These are phyloP conservation scores for Hypoxylon crocopeplum DNA, from an alignment of 495 filamentous ascomycete species.

Conservation along the genomic window DNA sequence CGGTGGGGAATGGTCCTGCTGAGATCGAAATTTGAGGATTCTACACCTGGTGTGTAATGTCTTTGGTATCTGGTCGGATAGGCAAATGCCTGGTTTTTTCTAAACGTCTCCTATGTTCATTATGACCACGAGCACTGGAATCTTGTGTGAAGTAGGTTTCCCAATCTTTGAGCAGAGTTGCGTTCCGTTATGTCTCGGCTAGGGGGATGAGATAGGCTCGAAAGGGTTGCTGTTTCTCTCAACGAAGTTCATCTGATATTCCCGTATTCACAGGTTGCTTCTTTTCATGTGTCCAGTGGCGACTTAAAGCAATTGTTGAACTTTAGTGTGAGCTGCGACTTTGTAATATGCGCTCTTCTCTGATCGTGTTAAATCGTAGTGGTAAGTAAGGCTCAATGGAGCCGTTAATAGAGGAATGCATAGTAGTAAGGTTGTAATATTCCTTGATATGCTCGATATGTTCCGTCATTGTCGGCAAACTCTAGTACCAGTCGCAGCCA, in stretches of 20 bases:
- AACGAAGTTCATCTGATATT: slow-evolving; percentile 2
- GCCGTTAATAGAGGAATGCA: no score
- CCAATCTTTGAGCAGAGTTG: background rate
- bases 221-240: background rate
- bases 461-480: no score
- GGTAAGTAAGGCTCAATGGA: no score
- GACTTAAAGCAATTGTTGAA: no score
- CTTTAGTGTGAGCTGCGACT: no score
- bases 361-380: no score
- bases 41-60: background rate
- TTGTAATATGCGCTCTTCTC: no score
- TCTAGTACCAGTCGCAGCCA: no score
- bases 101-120: background rate
- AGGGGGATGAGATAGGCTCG: background rate
- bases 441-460: background rate
- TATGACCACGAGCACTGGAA: background rate
- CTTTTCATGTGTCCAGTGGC: no score
- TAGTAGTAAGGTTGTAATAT: no score
- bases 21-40: slow-evolving; percentile 3
- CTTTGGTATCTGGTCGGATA: slow-evolving; percentile 2
- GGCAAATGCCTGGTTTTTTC: background rate
- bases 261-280: no score
- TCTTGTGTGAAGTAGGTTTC: background rate
- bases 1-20: slow-evolving; percentile 11
- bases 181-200: background rate